These are phyloP conservation scores for Naegleria fowleri DNA, from an alignment of 208 protist species.

Conservation along the genomic window DNA sequence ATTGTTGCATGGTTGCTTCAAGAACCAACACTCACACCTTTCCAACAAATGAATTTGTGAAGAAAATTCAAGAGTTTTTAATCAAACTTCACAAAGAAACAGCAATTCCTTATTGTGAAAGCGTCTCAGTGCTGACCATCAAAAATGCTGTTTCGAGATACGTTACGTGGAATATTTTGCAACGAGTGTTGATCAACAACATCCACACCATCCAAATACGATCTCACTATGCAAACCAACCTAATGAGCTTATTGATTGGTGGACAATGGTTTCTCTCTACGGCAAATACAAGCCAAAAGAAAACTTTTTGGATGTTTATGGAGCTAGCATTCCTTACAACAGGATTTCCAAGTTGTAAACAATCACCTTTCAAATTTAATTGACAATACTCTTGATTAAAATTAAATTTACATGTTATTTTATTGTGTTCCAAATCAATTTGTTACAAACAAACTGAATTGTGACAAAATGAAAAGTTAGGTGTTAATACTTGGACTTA, in stretches of 20 bases:
- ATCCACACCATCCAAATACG: background rate
- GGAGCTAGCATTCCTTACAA: background rate
- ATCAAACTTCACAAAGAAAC: background rate
- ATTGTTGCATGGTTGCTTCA: background rate
- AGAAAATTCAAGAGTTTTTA: background rate
- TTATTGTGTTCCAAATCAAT: background rate
- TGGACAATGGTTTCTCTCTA: background rate
- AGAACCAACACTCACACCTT: background rate
- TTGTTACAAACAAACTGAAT: background rate
- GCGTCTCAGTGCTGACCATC: background rate
- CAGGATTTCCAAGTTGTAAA: background rate
- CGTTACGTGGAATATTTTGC: background rate
- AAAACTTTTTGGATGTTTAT: background rate
- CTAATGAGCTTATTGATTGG: background rate
- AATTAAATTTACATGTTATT: too few species aligned
- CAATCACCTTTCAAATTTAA: too few species aligned
- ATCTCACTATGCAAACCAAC: background rate
- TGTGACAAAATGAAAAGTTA: background rate
- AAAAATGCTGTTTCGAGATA: background rate
- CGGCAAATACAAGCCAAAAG: background rate
- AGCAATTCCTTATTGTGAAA: background rate
- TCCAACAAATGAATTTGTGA: background rate
- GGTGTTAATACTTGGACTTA: background rate
- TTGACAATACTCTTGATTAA: too few species aligned
- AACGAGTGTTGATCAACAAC: background rate